Evolutionary conservation across 2,329 filamentous ascomycete genomes (phyloP), one percentile per base, ranked within the genome.

Genomic region (Chalaropsis ovoidea): DNA sequence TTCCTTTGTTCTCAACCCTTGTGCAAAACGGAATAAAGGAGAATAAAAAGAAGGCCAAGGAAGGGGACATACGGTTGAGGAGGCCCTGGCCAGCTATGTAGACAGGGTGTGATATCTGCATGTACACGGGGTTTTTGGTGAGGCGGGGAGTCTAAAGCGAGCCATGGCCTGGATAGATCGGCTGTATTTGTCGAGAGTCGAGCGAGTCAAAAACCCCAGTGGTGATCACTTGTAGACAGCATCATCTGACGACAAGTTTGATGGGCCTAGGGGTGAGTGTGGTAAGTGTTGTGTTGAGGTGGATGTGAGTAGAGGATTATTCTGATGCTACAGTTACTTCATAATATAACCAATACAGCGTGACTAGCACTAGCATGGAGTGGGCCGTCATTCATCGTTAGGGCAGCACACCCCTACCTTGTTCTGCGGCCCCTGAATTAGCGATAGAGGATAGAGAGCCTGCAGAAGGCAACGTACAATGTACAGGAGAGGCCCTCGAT

Each of bases 401-500:
- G 35, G 35, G 8, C 31, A 35, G 8, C 31, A 58, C 24, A 39
- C 27, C 54, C 54, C 54, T 39, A 58, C 54, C 31, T 39, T 58
- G 1, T 19, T 19, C 27, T 31, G 27, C n/a, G 61, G 42, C 63
- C 63, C 63, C 63, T 64, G 63, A 64, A 45, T 64, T 60, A 58
- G 42, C 52, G 63, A 64, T 64, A 60, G 41, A 64, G 52, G 63
- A 64, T 64, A 60, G 41, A 64, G 52, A 45, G 63, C 52, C 63
- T 58, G 41, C 24, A 64, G 63, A 43, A 64, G 11, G 24, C 54
- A 10, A 22, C 47, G 13, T 22, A 22, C 22, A 35, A 56, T 11
- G 31, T 27, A 35, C 42, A 43, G 42, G 27, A 56, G 15, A 31
- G 31, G 24, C 11, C 52, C 22, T 56, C 24, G 52, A 56, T 31